Conservation (phyloP, 2,329 filamentous ascomycete genomes). For the Penicillium polonicum region DNA sequence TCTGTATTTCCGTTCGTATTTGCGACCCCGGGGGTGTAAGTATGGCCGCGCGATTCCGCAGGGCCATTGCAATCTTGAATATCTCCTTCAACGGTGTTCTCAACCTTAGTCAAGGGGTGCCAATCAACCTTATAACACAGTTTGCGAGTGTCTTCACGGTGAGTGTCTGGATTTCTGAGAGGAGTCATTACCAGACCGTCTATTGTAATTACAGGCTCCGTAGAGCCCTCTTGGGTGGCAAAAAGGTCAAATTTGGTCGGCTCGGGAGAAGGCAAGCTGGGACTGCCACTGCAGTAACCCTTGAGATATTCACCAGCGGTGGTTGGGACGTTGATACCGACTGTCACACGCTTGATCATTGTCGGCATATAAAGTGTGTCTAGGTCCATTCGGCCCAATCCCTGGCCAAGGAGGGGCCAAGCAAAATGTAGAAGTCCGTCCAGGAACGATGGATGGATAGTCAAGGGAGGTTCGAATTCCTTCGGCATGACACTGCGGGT, state of each 20-base stretch:
- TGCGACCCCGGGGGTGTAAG: neutral
- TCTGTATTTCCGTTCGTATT: neutral
- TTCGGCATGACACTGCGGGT: constrained; percentile 50
- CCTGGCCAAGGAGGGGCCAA: constrained; percentile 37
- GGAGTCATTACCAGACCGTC: constrained; percentile 29
- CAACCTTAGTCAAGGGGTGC: constrained; percentile 15
- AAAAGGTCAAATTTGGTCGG: constrained; percentile 25
- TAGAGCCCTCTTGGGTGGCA: constrained; percentile 15
- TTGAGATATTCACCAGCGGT: constrained; percentile 20
- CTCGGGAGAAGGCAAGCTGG: constrained; percentile 17
- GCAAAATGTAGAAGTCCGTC: constrained; percentile 38
- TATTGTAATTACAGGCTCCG: constrained; percentile 22
- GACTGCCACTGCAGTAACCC: constrained; percentile 24
- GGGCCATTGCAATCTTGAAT: constrained; percentile 3
- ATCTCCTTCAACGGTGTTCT: constrained; percentile 3
- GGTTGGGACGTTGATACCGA: constrained; percentile 19
- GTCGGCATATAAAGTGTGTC: constrained; percentile 39
- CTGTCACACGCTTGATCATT: constrained; percentile 30
- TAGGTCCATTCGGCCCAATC: constrained; percentile 27
- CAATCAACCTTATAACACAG: constrained; percentile 29
- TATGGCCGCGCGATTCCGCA: neutral
- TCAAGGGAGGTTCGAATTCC: constrained; percentile 44
- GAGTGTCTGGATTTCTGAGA: constrained; percentile 18
- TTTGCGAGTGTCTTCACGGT: constrained; percentile 11
- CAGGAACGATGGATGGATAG: constrained; percentile 50